phyloP scores from a whole-genome alignment of 2,329 filamentous ascomycete genomes.

The Chaetothyriales sp. region DNA sequence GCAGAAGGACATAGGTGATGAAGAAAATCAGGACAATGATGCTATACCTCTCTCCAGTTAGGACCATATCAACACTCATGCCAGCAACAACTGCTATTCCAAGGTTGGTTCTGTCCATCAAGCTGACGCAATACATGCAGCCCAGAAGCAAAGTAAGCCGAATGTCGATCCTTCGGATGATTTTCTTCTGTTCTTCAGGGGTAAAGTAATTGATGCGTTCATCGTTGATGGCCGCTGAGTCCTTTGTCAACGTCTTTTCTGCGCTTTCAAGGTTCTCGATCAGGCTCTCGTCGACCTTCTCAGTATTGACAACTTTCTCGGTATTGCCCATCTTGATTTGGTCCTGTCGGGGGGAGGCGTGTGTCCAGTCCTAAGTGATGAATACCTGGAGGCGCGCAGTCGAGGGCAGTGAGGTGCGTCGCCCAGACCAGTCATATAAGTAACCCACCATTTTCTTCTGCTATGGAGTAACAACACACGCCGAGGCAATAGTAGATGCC shows the following conservation, averaged over 20 bases:
- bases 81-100: conserved; percentile 57
- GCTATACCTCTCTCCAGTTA: conserved; percentile 25
- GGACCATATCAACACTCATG: conserved; percentile 18
- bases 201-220: conserved; percentile 7
- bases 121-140: conserved; percentile 55
- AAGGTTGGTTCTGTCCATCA: conserved; percentile 70
- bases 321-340: background rate
- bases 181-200: conserved; percentile 47
- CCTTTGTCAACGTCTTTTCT: conserved; percentile 4
- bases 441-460: too few species aligned
- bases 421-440: too few species aligned
- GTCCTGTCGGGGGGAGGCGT: background rate
- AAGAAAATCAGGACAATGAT: conserved; percentile 61
- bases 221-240: conserved; percentile 7
- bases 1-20: conserved; percentile 55
- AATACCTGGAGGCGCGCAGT: background rate
- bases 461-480: too few species aligned
- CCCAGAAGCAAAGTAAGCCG: conserved; percentile 49
- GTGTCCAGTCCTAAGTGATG: background rate
- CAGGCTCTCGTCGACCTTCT: conserved; percentile 17
- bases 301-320: background rate
- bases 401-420: too few species aligned
- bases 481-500: too few species aligned
- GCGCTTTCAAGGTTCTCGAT: conserved; percentile 8
- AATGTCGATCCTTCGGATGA: conserved; percentile 54